Base-by-base conservation (phyloP, 768 basidiomycete genomes). In the Russula abietina region DNA sequence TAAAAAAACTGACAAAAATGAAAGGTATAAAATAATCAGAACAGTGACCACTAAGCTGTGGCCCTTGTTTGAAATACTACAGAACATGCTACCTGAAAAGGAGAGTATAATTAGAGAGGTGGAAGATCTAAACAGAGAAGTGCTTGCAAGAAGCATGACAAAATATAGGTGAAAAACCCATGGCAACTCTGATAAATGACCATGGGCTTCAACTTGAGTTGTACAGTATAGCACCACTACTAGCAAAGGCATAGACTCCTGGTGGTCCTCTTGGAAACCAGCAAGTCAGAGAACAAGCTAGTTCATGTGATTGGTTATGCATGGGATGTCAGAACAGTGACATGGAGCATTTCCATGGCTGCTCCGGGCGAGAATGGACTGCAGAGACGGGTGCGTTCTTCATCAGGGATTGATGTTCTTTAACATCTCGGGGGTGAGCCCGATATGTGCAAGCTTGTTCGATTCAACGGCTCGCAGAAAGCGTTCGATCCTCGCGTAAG, bases 341-440 rank as follows among this genome's bases (percentile, higher is more conserved):
- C 10, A 6, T 17, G 14, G 39, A 11, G 11, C 19, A 17, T 9
- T 6, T 10, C 48, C 11, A 36, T 36, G 36, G 36, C 36, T 12
- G 12, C 36, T 36, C 12, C 36, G 36, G 12, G 2, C 33, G 30
- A 30, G 30, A 7, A 30, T 3, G 11, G 33, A 36, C 33, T 12
- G 11, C 33, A 11, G 33, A 36, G 11, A 36, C 33, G 33, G 36
- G 36, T 36, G 36, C 12, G 36, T 11, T 50, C 14, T 30, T 24
- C 30, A 6, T 50, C 49, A 51, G 22, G 16, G 1, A 17, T 51
- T 14, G 24, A 26, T 28, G 17, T 38, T 5, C 17, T 57, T 51
- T 41, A 57, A 45, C 61, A 62, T 32, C 19, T 62, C 61, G 30
- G 61, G 38, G 3, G 55, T 57, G 39, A 62, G 49, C 61, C 61